Evolutionary conservation across 345 rosid genomes (phyloP).

Genomic region (Stellera chamaejasme): DNA sequence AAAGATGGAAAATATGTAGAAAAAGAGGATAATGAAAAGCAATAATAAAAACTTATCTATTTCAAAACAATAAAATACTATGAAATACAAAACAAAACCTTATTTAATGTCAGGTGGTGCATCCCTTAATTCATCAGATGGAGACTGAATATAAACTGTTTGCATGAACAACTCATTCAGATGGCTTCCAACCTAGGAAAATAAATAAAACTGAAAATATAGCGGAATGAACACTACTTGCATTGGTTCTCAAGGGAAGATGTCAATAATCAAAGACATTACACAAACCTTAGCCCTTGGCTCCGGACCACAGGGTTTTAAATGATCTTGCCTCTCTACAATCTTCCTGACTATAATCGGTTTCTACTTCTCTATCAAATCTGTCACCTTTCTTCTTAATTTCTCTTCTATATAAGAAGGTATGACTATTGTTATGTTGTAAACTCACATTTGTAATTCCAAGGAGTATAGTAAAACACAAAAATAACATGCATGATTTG

Average conservation of each 20-base stretch:
- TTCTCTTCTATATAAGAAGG: too few species aligned
- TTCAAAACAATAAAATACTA: too few species aligned
- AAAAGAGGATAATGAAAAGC: too few species aligned
- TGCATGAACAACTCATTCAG: constrained; percentile 69
- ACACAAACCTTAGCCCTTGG: constrained; percentile 73
- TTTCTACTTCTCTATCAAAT: constrained; percentile 74
- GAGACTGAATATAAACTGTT: constrained; percentile 83
- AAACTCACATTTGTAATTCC: too few species aligned
- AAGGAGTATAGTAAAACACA: too few species aligned
- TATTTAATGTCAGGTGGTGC: constrained; percentile 80
- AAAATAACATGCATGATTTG: too few species aligned
- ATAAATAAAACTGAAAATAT: constrained; percentile 1
- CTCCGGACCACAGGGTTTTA: constrained; percentile 65
- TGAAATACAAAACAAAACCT: constrained; percentile 64
- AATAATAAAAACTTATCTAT: too few species aligned
- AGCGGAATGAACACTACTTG: constrained; percentile 1
- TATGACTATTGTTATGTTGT: too few species aligned
- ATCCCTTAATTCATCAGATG: constrained; percentile 52
- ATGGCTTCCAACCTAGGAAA: constrained; percentile 83
- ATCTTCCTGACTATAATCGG: constrained; percentile 70
- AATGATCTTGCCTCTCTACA: constrained; percentile 58
- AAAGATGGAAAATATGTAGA: too few species aligned
- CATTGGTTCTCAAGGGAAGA: constrained; percentile 3
- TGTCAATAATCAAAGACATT: constrained; percentile 10
- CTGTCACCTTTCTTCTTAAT: constrained; percentile 63